Conservation (phyloP, 164 flowering plant genomes). For the Annona cherimola region DNA sequence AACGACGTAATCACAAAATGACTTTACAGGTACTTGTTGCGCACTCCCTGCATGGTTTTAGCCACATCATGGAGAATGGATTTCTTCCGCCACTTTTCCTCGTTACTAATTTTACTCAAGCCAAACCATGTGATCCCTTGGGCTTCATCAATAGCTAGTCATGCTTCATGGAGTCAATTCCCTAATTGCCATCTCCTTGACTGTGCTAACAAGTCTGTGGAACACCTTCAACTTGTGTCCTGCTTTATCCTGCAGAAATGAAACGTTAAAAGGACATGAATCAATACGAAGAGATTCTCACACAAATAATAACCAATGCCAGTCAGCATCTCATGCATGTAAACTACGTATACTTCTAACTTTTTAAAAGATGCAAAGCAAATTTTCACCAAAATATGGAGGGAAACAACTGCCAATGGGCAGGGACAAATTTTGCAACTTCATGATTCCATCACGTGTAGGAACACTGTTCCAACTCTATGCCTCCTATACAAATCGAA, state of each 20-base stretch:
- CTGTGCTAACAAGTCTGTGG: slow-evolving; percentile 58
- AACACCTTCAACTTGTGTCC: slow-evolving; percentile 73
- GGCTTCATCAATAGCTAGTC: too few relatives aligned
- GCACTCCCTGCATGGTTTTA: not conserved
- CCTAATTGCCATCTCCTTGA: slow-evolving; percentile 64
- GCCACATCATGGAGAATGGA: not conserved
- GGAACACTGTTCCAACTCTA: not conserved
- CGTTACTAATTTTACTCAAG: too few relatives aligned
- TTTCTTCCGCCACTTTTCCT: too few relatives aligned
- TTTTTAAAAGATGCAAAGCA: not conserved
- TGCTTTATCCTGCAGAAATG: slow-evolving; percentile 52
- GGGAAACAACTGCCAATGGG: not conserved
- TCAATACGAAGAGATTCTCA: too few relatives aligned
- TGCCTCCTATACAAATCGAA: not conserved
- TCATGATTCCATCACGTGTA: not conserved
- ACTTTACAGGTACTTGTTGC: not conserved
- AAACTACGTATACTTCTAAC: not conserved
- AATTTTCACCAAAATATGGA: not conserved
- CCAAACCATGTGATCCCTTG: too few relatives aligned
- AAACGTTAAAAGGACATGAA: not conserved
- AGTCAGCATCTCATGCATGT: too few relatives aligned
- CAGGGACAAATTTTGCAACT: too few relatives aligned
- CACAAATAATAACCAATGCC: too few relatives aligned
- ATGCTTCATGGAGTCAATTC: slow-evolving; percentile 21
- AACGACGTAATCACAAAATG: not conserved